Conservation (phyloP, 208 protist genomes). For the Vickermania spadyakhi region DNA sequence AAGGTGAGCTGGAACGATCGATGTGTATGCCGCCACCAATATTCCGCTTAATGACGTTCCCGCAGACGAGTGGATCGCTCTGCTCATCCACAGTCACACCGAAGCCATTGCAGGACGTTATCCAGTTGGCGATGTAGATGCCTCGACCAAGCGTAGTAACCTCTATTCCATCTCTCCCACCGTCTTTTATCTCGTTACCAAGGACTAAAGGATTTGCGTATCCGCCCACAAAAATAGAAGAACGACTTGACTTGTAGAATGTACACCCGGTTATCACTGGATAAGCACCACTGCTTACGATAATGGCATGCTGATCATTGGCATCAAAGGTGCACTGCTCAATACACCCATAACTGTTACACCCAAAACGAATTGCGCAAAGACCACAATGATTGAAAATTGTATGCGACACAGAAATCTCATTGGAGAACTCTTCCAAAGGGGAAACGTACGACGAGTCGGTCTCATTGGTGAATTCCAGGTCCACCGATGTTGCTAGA, state of each 20-base stretch:
- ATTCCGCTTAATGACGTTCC: conserved; percentile 56
- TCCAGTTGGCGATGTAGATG: conserved; percentile 69
- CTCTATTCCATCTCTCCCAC: conserved; percentile 43
- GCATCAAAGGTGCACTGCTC: conserved; percentile 74
- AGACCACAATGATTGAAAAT: conserved; percentile 63
- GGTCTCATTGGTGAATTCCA: background rate
- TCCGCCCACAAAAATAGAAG: conserved; percentile 54
- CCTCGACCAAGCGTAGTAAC: conserved; percentile 43
- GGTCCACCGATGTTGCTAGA: conserved; percentile 17
- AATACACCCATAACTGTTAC: conserved; percentile 60
- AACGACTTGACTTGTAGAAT: conserved; percentile 47
- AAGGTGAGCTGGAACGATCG: conserved; percentile 26
- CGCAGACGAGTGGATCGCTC: conserved; percentile 45
- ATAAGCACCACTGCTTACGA: conserved; percentile 60
- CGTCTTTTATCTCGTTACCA: conserved; percentile 67
- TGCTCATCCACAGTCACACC: conserved; percentile 36
- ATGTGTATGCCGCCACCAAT: conserved; percentile 28
- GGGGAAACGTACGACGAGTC: background rate
- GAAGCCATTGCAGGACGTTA: conserved; percentile 33
- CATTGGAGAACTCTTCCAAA: conserved; percentile 5
- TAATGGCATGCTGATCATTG: conserved; percentile 57
- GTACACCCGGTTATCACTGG: conserved; percentile 76
- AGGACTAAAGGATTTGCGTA: conserved; percentile 80
- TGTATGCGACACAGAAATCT: conserved; percentile 63
- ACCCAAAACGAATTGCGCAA: conserved; percentile 71